These are phyloP conservation scores for Thozetella sp. DNA, from an alignment of 495 filamentous ascomycete species.

Conservation along the genomic window DNA sequence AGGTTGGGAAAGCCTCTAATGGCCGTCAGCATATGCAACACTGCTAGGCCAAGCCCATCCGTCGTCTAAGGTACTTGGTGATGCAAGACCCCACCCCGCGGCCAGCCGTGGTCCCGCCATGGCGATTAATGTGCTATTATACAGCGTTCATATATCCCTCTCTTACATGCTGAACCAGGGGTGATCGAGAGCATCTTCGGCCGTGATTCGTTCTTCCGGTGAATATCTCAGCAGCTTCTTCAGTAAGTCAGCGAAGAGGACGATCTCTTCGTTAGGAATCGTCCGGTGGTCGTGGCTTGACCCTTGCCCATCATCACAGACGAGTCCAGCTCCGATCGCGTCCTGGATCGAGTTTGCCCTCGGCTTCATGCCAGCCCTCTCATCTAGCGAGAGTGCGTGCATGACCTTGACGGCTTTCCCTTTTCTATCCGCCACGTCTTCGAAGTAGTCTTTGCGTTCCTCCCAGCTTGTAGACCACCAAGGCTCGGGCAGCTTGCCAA, in stretches of 20 bases:
- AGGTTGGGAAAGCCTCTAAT: too few species aligned
- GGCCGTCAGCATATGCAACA: too few species aligned
- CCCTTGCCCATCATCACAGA: slow-evolving; percentile 2
- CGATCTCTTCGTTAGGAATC: slow-evolving; percentile 16
- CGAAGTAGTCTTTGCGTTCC: slow-evolving; percentile 12
- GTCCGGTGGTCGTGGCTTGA: slow-evolving; percentile 4
- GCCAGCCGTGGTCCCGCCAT: too few species aligned
- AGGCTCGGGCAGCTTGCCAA: slow-evolving; percentile 29
- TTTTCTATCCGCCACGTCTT: slow-evolving; percentile 14
- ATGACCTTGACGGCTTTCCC: slow-evolving; percentile 6
- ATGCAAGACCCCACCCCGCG: too few species aligned
- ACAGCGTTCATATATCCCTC: too few species aligned
- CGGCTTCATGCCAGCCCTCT: neutral
- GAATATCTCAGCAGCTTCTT: slow-evolving; percentile 14
- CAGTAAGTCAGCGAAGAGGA: slow-evolving; percentile 21
- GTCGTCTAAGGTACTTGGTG: too few species aligned
- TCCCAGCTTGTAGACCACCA: slow-evolving; percentile 33
- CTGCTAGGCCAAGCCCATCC: too few species aligned
- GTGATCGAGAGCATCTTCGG: slow-evolving; percentile 16
- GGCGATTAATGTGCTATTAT: too few species aligned
- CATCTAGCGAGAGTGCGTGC: neutral
- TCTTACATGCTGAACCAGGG: slow-evolving; percentile 16
- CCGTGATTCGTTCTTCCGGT: slow-evolving; percentile 18
- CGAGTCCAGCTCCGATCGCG: slow-evolving; percentile 4
- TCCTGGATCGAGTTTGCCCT: slow-evolving; percentile 11